phyloP scores from a whole-genome alignment of 352 stramenopile genomes.

The Phytophthora syringae region DNA sequence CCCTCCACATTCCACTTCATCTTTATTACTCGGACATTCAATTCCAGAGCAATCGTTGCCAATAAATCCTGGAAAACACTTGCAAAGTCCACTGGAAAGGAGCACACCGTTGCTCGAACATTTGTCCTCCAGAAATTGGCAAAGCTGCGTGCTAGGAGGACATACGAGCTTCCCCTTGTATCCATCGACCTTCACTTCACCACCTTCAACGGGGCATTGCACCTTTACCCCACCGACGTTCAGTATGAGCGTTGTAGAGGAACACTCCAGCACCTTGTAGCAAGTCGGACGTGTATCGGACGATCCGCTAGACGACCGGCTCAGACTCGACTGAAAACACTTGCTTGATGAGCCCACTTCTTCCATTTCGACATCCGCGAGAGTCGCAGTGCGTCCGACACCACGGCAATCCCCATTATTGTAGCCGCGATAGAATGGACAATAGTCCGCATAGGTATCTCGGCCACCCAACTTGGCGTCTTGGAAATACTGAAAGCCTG shows the following conservation, averaged over 20 bases:
- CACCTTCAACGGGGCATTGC: constrained; percentile 64
- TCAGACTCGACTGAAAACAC: constrained; percentile 79
- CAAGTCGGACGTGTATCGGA: constrained; percentile 50
- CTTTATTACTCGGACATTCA: constrained; percentile 46
- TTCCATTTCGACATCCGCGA: constrained; percentile 56
- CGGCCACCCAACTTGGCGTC: constrained; percentile 59
- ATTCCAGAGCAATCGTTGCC: constrained; percentile 62
- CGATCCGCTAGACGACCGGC: constrained; percentile 43
- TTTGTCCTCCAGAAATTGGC: constrained; percentile 70
- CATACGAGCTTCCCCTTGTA: constrained; percentile 61
- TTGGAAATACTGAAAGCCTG: constrained; percentile 85
- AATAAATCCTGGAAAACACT: constrained; percentile 62
- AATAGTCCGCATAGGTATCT: constrained; percentile 82
- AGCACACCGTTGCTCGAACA: constrained; percentile 72
- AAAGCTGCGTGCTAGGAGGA: constrained; percentile 54
- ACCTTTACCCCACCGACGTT: constrained; percentile 61
- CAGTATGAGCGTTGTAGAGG: constrained; percentile 43
- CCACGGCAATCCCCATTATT: constrained; percentile 81
- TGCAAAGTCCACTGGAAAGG: constrained; percentile 50
- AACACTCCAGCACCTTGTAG: constrained; percentile 67
- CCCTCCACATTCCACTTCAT: constrained; percentile 50
- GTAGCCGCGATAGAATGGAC: constrained; percentile 78
- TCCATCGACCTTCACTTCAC: constrained; percentile 55
- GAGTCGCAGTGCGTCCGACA: constrained; percentile 51
- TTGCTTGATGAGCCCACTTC: constrained; percentile 56